Percentiles rank a stretch among this genome's conserved stretches.
phyloP scores from a whole-genome alignment of 2,329 filamentous ascomycete species.

The Anthostomella pinea region DNA sequence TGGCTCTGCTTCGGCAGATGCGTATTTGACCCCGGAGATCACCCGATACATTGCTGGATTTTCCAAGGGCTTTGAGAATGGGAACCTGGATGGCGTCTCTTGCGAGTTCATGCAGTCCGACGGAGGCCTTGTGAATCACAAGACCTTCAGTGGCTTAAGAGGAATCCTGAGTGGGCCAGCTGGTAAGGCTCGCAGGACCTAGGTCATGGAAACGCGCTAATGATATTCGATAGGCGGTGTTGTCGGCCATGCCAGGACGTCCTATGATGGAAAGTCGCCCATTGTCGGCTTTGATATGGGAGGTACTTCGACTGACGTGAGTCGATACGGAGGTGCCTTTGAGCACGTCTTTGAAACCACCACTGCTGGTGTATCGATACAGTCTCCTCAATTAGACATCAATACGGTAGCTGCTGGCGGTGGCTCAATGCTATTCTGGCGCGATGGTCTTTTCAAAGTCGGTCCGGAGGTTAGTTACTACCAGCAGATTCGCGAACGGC shows the following conservation, averaged over 20 bases:
- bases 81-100: slow-evolving; percentile 10
- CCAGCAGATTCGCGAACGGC: not conserved
- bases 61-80: slow-evolving; percentile 16
- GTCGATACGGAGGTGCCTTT: slow-evolving; percentile 54
- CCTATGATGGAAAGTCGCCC: slow-evolving; percentile 62
- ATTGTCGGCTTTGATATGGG: slow-evolving; percentile 78
- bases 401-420: slow-evolving; percentile 78
- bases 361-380: slow-evolving; percentile 69
- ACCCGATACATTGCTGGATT: slow-evolving; percentile 20
- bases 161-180: slow-evolving; percentile 73
- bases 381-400: slow-evolving; percentile 77
- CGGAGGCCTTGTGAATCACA: slow-evolving; percentile 50
- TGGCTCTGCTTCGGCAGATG: slow-evolving; percentile 22
- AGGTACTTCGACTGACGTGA: slow-evolving; percentile 73
- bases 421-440: slow-evolving; percentile 69
- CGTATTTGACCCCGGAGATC: slow-evolving; percentile 23
- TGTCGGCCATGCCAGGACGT: slow-evolving; percentile 72
- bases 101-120: slow-evolving; percentile 36
- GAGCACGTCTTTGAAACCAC: slow-evolving; percentile 34
- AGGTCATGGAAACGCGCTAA: not conserved
- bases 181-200: slow-evolving; percentile 29
- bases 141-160: slow-evolving; percentile 65
- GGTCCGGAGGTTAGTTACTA: slow-evolving; percentile 53
- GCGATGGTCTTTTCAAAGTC: slow-evolving; percentile 70
- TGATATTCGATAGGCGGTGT: slow-evolving; percentile 51